Evolutionary conservation across 2,329 filamentous ascomycete species (phyloP).

Genomic region (Cordyceps cicadae): DNA sequence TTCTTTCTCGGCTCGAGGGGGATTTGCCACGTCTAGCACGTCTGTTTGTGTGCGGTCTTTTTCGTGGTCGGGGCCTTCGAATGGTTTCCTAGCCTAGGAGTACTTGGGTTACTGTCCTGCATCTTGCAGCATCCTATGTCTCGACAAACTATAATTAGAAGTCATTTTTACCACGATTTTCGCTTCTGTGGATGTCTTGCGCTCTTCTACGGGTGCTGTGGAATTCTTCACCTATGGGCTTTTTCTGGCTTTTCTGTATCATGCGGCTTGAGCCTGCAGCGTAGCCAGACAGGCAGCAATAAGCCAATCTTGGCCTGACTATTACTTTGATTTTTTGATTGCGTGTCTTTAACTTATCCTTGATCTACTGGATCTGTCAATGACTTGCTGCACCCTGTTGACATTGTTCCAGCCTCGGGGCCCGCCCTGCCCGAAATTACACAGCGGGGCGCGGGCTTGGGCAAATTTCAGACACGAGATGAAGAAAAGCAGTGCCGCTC

Average conservation of each 20-base stretch:
- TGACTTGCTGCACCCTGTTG: neutral
- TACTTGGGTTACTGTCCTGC: conserved; percentile 7
- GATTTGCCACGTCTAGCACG: neutral
- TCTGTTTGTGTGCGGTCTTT: conserved; percentile 10
- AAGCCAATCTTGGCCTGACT: conserved; percentile 10
- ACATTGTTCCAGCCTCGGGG: neutral
- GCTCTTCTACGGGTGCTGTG: neutral
- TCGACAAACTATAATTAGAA: conserved; percentile 10
- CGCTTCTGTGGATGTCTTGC: conserved; percentile 1
- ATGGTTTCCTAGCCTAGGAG: conserved; percentile 12
- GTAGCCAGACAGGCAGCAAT: neutral
- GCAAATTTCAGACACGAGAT: neutral
- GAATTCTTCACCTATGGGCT: neutral
- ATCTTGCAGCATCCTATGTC: conserved; percentile 9
- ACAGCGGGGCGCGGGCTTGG: neutral
- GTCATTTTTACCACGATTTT: conserved; percentile 7
- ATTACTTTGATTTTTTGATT: no score
- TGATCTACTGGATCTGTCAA: neutral
- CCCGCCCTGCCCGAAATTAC: neutral
- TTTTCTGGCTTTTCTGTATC: conserved; percentile 1
- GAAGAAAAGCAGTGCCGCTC: neutral
- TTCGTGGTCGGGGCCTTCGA: conserved; percentile 1
- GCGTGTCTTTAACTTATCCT: no score
- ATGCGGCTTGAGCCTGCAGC: neutral
- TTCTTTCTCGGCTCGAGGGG: conserved; percentile 6